These are phyloP conservation scores for Amaranthus hypochondriacus DNA, from an alignment of 148 eudicot species.

Conservation along the genomic window DNA sequence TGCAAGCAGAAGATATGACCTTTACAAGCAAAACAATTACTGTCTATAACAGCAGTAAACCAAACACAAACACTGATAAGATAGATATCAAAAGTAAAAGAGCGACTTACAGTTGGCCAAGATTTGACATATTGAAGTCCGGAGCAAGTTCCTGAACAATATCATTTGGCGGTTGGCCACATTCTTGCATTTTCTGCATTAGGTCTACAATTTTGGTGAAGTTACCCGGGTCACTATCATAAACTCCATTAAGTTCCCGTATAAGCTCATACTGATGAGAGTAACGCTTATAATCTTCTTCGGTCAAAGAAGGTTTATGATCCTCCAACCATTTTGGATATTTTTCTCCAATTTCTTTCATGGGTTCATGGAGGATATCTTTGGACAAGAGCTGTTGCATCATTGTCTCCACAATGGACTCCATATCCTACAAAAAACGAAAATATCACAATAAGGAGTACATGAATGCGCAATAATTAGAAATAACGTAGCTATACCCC, in stretches of 20 bases:
- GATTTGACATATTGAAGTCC: constrained; percentile 70
- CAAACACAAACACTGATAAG: not conserved
- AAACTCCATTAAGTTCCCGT: constrained; percentile 67
- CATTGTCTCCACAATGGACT: constrained; percentile 94
- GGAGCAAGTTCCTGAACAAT: constrained; percentile 93
- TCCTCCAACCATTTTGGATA: constrained; percentile 96
- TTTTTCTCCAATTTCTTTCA: constrained; percentile 93
- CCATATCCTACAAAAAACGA: constrained; percentile 61
- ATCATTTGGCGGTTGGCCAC: constrained; percentile 96
- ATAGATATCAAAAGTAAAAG: not conserved
- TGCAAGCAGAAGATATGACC: too few relatives aligned
- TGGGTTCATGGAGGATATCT: constrained; percentile 89
- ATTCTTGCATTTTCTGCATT: constrained; percentile 99
- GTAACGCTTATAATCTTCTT: constrained; percentile 69
- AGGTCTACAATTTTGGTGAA: constrained; percentile 93
- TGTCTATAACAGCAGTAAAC: not conserved
- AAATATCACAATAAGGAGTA: not conserved
- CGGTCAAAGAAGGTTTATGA: constrained; percentile 53
- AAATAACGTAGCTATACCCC: too few relatives aligned
- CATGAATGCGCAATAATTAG: not conserved
- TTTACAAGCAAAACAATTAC: not conserved
- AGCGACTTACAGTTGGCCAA: constrained; percentile 84
- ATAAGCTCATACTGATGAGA: constrained; percentile 73
- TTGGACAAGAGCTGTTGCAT: constrained; percentile 95
- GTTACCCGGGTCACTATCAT: constrained; percentile 81